A percentile compares a stretch with the other conserved stretches of the same genome.
These are phyloP conservation scores for Cryptosporidium sp. DNA, from an alignment of 169 alveolate species.

Conservation along the genomic window DNA sequence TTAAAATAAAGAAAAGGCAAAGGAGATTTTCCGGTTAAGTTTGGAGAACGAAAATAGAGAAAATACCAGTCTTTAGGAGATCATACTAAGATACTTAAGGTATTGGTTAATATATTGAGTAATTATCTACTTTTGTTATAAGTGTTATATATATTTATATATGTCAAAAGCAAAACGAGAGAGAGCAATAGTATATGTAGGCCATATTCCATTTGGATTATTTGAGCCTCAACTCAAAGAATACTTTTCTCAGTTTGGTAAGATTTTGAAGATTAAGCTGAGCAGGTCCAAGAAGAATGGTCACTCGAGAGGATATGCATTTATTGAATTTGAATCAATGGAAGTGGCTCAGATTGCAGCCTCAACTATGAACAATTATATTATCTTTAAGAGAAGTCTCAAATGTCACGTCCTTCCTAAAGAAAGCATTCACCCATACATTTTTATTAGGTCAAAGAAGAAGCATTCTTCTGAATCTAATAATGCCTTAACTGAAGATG, in stretches of 20 bases:
- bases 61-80: not conserved
- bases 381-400: constrained; percentile 82
- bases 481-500: not conserved
- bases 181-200: constrained; percentile 86
- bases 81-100: not conserved
- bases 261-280: constrained; percentile 79
- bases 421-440: constrained; percentile 78
- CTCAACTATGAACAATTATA: constrained; percentile 87
- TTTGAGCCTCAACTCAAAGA: constrained; percentile 83
- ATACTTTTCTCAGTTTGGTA: constrained; percentile 89
- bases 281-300: constrained; percentile 86
- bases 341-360: constrained; percentile 90
- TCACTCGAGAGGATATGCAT: constrained; percentile 88
- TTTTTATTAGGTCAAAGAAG: constrained; percentile 80
- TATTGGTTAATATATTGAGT: not conserved
- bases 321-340: constrained; percentile 86
- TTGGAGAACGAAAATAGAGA: not conserved
- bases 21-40: not conserved
- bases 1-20: not conserved
- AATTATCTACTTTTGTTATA: not conserved
- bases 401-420: constrained; percentile 82
- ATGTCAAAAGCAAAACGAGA: constrained; percentile 61
- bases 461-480: not conserved
- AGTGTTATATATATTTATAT: not conserved
- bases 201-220: constrained; percentile 91